Conservation (phyloP, 176 grass and related monocot species). For the barley (Hordeum vulgare) region DNA sequence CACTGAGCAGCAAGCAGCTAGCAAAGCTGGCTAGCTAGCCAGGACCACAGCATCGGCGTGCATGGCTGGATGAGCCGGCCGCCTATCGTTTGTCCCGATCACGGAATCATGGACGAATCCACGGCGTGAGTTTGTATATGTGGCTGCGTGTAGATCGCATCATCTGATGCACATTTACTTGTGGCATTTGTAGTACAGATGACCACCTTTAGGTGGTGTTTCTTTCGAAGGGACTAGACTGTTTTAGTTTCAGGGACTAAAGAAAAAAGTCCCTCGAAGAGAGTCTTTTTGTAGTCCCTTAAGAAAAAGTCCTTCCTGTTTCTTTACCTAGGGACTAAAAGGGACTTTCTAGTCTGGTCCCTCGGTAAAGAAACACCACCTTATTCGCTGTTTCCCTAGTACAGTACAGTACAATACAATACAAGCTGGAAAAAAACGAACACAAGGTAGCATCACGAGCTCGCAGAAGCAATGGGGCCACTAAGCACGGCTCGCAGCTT, state of each 20-base stretch:
- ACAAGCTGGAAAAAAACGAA: slow-evolving; percentile 20
- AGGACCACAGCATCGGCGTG: slow-evolving; percentile 32
- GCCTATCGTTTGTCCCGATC: slow-evolving; percentile 21
- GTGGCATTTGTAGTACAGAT: not conserved
- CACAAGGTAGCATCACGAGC: slow-evolving; percentile 1
- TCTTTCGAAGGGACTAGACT: too few species aligned
- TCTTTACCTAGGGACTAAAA: too few species aligned
- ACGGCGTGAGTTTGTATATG: not conserved
- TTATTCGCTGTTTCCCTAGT: slow-evolving; percentile 31
- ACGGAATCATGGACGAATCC: slow-evolving; percentile 20
- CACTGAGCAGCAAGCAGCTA: not conserved
- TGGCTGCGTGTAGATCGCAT: slow-evolving; percentile 22
- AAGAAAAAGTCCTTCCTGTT: too few species aligned
- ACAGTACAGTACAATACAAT: slow-evolving; percentile 16
- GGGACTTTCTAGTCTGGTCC: too few species aligned
- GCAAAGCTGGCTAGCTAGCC: not conserved
- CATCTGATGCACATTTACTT: not conserved
- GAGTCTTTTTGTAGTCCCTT: too few species aligned
- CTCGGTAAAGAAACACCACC: too few species aligned
- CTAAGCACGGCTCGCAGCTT: not conserved
- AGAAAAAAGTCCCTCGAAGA: too few species aligned
- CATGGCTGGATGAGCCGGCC: not conserved
- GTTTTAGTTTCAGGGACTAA: too few species aligned
- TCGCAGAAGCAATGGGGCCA: not conserved
- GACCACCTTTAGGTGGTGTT: too few species aligned